Percentiles rank a stretch among this genome's conserved stretches.
These are phyloP conservation scores for Eutrema japonicum DNA, from an alignment of 345 rosid species.

Conservation along the genomic window DNA sequence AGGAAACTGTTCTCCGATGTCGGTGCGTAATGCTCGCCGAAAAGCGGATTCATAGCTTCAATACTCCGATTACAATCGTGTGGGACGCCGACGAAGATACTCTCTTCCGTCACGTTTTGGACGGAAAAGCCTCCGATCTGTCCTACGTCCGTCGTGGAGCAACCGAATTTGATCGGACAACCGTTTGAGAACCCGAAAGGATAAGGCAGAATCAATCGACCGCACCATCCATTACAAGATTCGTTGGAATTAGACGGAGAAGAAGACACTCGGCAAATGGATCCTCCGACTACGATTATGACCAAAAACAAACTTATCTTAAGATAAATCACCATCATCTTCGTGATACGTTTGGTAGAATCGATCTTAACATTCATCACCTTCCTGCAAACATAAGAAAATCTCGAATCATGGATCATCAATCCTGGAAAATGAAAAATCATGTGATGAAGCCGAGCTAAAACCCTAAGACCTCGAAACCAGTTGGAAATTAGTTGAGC, in stretches of 20 bases:
- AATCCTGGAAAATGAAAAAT: neutral
- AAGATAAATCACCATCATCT: conserved; percentile 27
- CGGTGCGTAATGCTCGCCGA: conserved; percentile 49
- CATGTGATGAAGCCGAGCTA: conserved; percentile 24
- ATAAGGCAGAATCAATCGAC: conserved; percentile 39
- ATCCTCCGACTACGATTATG: conserved; percentile 25
- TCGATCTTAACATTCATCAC: conserved; percentile 21
- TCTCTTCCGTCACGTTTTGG: conserved; percentile 54
- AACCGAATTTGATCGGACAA: conserved; percentile 56
- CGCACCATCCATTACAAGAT: conserved; percentile 45
- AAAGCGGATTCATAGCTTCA: conserved; percentile 40
- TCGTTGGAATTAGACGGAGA: neutral
- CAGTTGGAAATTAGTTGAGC: conserved; percentile 38
- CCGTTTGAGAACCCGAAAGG: conserved; percentile 78
- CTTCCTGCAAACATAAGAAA: conserved; percentile 25
- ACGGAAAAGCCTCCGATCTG: conserved; percentile 58
- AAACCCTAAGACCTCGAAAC: conserved; percentile 41
- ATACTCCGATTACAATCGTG: conserved; percentile 34
- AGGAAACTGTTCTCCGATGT: conserved; percentile 60
- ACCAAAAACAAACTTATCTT: conserved; percentile 25
- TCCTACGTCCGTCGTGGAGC: conserved; percentile 26
- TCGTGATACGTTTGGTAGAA: conserved; percentile 12
- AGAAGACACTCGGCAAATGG: conserved; percentile 16
- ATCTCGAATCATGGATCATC: conserved; percentile 10
- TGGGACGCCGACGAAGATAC: conserved; percentile 49